Evolutionary conservation across 2,329 filamentous ascomycete species (phyloP), one percentile per base, ranked within the genome.

Genomic region (Keithomyces neogunnii): DNA sequence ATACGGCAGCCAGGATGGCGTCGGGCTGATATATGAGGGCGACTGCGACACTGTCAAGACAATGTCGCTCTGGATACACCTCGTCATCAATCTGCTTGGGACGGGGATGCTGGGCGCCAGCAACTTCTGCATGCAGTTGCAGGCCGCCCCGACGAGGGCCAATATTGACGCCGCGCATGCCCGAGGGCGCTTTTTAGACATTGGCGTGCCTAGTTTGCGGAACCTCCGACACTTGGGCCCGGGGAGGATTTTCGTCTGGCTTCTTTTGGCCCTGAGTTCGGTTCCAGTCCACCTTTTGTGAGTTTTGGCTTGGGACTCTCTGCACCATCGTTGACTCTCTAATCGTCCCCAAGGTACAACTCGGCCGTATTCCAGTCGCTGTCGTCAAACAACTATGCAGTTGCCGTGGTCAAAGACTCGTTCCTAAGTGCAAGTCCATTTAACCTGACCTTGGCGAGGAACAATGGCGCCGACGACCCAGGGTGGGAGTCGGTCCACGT

Each of bases 81-180:
- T 35, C 33, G 6, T 35, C 33, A 35, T 35, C 33, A 35, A 35
- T 11, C 33, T 35, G 6, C 33, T 35, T 35, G 33, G 33, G 6
- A 35, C 33, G 11, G 33, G 33, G 11, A 35, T 53, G 2, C 30
- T 53, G 2, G 40, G 47, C n/a, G 47, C 47, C 3, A 66, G 62
- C 29, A 69, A 68, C 53, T 68, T 65, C 40, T 65, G 61, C 39
- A 66, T 66, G 60, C 67, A 69, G 42, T 52, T 61, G 0, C 57
- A 64, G 10, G 58, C 59, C 3, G 63, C 65, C 1, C 67, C 65
- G 3, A 66, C 66, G 1, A 53, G 66, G 3, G 38, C 42, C 0
- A 58, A 66, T 10, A 45, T 69, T 3, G 57, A 68, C 28, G 33
- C 43, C 3, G 56, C 56, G 3, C 54, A 59, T 31, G 19, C 39